These are phyloP conservation scores for Didymella segeticola DNA, from an alignment of 2,329 filamentous ascomycete species.

Conservation along the genomic window DNA sequence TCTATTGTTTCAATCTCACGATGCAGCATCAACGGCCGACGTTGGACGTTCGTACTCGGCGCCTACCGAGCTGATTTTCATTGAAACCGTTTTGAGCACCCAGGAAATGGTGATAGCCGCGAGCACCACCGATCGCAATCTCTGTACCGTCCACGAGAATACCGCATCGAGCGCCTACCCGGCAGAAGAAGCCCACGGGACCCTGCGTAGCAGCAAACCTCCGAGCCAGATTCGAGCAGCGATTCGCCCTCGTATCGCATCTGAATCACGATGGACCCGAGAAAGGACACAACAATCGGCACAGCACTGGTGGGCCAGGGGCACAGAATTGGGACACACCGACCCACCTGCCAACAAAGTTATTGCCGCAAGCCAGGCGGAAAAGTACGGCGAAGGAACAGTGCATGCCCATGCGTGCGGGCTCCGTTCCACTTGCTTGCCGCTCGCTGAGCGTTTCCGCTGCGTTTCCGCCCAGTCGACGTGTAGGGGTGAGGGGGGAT, in stretches of 20 bases:
- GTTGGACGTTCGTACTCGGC: slow-evolving; percentile 6
- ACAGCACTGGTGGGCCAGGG: slow-evolving; percentile 2
- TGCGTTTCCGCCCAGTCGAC: slow-evolving; percentile 3
- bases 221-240: not conserved
- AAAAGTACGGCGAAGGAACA: not conserved
- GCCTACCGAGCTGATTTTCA: slow-evolving; percentile 15
- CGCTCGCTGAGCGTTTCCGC: slow-evolving; percentile 3
- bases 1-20: not conserved
- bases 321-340: not conserved
- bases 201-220: slow-evolving; percentile 8
- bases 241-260: slow-evolving; percentile 1
- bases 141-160: not conserved
- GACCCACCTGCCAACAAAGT: slow-evolving; percentile 4
- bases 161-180: slow-evolving; percentile 1
- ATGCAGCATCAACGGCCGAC: not conserved
- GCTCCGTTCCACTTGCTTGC: slow-evolving; percentile 1
- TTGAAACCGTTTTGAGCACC: not conserved
- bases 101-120: slow-evolving; percentile 8
- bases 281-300: not conserved
- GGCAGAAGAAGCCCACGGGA: not conserved
- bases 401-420: not conserved
- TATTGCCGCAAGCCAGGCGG: not conserved
- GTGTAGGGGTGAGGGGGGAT: not conserved
- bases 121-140: slow-evolving; percentile 9
- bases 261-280: slow-evolving; percentile 5